phyloP scores from a whole-genome alignment of 2,329 filamentous ascomycete species.

The Thyridium curvatum region DNA sequence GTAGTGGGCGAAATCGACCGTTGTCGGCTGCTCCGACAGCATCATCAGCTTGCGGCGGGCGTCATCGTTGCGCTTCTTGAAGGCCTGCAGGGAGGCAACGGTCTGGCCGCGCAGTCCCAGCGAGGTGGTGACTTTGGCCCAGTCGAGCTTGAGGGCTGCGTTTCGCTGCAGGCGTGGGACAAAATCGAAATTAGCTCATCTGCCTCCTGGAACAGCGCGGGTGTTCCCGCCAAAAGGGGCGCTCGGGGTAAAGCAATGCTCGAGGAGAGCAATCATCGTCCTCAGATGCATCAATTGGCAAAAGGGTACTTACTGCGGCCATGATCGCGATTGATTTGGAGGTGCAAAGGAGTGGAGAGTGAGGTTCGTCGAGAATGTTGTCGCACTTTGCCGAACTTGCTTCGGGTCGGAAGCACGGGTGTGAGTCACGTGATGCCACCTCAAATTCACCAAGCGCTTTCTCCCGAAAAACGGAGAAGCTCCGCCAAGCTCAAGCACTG shows the following conservation, averaged over 20 bases:
- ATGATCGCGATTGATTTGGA: constrained; percentile 51
- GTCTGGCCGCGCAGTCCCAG: constrained; percentile 96
- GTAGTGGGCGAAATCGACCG: constrained; percentile 92
- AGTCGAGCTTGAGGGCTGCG: constrained; percentile 99
- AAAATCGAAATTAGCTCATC: constrained; percentile 47
- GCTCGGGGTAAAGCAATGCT: too few relatives aligned
- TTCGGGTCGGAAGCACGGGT: background rate
- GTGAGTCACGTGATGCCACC: background rate
- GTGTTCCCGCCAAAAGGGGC: too few relatives aligned
- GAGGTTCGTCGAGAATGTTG: constrained; percentile 41
- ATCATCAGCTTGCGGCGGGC: constrained; percentile 86
- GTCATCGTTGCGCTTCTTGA: constrained; percentile 99
- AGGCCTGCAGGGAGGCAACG: constrained; percentile 81
- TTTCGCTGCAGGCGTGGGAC: constrained; percentile 63
- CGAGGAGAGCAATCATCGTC: too few relatives aligned
- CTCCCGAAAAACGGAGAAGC: too few relatives aligned
- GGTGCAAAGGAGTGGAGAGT: constrained; percentile 40
- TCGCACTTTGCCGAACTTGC: constrained; percentile 35
- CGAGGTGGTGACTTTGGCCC: constrained; percentile 88
- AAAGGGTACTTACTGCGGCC: constrained; percentile 58
- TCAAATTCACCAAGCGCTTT: too few relatives aligned
- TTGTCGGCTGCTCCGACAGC: constrained; percentile 77
- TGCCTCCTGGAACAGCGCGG: too few relatives aligned
- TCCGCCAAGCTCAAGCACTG: too few relatives aligned
- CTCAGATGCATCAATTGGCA: constrained; percentile 7